Percentiles rank a stretch among this genome's conserved stretches.
Evolutionary conservation across 1,284 basidiomycete genomes (phyloP).

Genomic region (Leccinum pachyderme): DNA sequence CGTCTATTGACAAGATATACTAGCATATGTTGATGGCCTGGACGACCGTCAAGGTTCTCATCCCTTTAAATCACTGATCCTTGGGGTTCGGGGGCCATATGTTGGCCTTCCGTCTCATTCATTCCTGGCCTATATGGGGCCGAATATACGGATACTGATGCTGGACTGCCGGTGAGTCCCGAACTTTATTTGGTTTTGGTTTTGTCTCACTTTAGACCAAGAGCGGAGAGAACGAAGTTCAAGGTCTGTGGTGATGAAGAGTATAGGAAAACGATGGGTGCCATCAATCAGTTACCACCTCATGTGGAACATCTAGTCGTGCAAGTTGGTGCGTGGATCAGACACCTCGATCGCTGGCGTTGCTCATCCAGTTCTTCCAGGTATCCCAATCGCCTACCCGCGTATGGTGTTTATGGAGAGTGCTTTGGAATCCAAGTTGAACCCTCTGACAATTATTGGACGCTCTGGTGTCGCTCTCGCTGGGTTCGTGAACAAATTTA

Average conservation of each 20-base stretch:
- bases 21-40: conserved; percentile 74
- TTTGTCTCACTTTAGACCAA: conserved; percentile 29
- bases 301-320: conserved; percentile 80
- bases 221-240: conserved; percentile 82
- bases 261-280: conserved; percentile 74
- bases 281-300: conserved; percentile 54
- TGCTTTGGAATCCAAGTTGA: conserved; percentile 77
- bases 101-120: conserved; percentile 82
- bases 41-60: conserved; percentile 59
- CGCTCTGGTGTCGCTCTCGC: conserved; percentile 65
- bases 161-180: conserved; percentile 76
- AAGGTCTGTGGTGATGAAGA: conserved; percentile 74
- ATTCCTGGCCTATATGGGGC: conserved; percentile 71
- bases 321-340: conserved; percentile 56
- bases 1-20: conserved; percentile 14
- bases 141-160: conserved; percentile 68
- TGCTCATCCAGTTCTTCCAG: conserved; percentile 32
- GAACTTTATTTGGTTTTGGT: background rate
- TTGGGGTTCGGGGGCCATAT: conserved; percentile 76
- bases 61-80: conserved; percentile 67
- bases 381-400: conserved; percentile 85
- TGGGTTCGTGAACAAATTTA: conserved; percentile 90
- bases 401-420: conserved; percentile 88
- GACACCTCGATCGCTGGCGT: background rate
- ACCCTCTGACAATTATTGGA: conserved; percentile 77